Evolutionary conservation across 192 early-diverging fungal species (phyloP).

Genomic region (Coemansia sp.): DNA sequence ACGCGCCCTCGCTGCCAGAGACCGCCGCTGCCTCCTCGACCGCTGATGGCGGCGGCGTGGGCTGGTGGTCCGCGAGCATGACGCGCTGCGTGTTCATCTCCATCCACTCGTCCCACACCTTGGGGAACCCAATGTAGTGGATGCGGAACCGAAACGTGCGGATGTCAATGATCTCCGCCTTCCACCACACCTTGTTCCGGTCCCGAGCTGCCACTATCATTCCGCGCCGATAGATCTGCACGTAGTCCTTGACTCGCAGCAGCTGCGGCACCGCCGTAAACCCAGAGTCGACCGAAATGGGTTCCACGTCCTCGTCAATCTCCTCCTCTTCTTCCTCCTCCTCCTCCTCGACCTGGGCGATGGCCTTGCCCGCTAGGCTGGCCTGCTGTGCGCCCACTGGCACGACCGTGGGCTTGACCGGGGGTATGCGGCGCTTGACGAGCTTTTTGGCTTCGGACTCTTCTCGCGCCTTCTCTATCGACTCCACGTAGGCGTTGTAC

Average conservation of each 20-base stretch:
- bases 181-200: constrained; percentile 61
- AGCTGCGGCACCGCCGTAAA: constrained; percentile 42
- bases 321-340: constrained; percentile 16
- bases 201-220: constrained; percentile 60
- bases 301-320: constrained; percentile 22
- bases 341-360: background rate
- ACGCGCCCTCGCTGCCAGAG: background rate
- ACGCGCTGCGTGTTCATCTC: constrained; percentile 67
- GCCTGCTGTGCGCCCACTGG: constrained; percentile 13
- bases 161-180: constrained; percentile 56
- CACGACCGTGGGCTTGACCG: background rate
- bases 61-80: constrained; percentile 27
- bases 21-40: background rate
- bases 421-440: constrained; percentile 8
- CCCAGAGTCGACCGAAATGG: constrained; percentile 38
- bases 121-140: constrained; percentile 58
- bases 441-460: background rate
- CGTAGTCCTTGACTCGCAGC: constrained; percentile 51
- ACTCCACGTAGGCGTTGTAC: constrained; percentile 44
- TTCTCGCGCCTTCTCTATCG: constrained; percentile 12
- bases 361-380: constrained; percentile 6
- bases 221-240: constrained; percentile 26
- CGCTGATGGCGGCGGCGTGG: background rate
- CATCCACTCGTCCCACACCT: constrained; percentile 63
- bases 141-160: constrained; percentile 60